Percentiles rank a stretch among this genome's conserved stretches.
Conservation (phyloP, 2,329 filamentous ascomycete genomes). For the Zopfia rhizophila region DNA sequence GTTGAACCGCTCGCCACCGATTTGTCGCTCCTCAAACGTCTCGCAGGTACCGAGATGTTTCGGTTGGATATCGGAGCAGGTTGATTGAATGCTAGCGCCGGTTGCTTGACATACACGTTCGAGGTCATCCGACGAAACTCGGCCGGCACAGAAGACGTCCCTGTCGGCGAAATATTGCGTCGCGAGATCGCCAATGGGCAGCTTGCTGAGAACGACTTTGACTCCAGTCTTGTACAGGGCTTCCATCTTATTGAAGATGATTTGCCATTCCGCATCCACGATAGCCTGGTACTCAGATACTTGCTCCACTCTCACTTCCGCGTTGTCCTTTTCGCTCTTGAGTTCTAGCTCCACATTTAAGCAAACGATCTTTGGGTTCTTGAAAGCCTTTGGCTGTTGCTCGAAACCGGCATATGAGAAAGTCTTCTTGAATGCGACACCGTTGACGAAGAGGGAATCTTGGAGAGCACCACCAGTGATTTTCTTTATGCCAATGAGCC, state of each 20-base stretch:
- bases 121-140: conserved; percentile 90
- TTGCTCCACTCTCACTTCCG: conserved; percentile 96
- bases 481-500: conserved; percentile 98
- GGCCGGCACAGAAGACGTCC: conserved; percentile 97
- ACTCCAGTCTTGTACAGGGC: conserved; percentile 92
- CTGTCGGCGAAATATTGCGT: conserved; percentile 98
- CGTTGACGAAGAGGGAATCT: conserved; percentile 96
- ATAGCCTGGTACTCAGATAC: conserved; percentile 99
- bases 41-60: conserved; percentile 93
- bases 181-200: conserved; percentile 96
- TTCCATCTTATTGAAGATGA: conserved; percentile 99
- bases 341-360: conserved; percentile 97
- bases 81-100: conserved; percentile 91
- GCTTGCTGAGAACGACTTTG: conserved; percentile 96
- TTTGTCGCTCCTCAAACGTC: conserved; percentile 92
- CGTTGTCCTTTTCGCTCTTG: conserved; percentile 99
- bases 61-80: conserved; percentile 91
- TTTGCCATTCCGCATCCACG: conserved; percentile 99
- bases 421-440: conserved; percentile 99
- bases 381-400: conserved; percentile 97
- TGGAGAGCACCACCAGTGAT: conserved; percentile 95
- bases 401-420: conserved; percentile 99
- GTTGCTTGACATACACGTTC: conserved; percentile 96
- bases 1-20: conserved; percentile 97
- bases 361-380: conserved; percentile 94